Base-by-base conservation (phyloP, 805 yeast genomes). In the Kregervanrija pseudodelftensis region DNA sequence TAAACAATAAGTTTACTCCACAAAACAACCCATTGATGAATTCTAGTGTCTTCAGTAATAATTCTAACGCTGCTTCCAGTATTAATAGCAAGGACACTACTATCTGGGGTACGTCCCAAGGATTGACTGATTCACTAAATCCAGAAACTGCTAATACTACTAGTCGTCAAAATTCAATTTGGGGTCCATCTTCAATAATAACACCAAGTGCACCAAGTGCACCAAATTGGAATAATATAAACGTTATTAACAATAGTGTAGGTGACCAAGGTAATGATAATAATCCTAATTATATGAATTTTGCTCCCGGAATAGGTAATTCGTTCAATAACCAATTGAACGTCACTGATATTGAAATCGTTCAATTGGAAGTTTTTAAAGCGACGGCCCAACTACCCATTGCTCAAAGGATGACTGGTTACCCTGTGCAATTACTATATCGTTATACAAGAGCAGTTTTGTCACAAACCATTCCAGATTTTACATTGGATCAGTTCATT, bases 301-400 rank as follows among this genome's bases (percentile, higher is more conserved):
- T n/a, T 11, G 49, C 33, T 42, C 48, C 4, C 37, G 39, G 11
- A 39, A 43, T n/a, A 14, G 36, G 15, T 3, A 31, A 34, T 31
- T 33, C 28, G 5, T 32, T 37, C 11, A 33, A 33, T 32, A 43
- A 41, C 16, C 38, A 39, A 11, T 35, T 55, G 33, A 37, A 53
- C 5, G 34, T 46, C 2, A 17, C 44, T 5, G 69, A 69, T 37
- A 48, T 46, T 40, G 71, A 65, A 28, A 48, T 58, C n/a, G 61
- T 75, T 41, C 77, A 70, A 45, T 41, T 63, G 3, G 73, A 74
- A 14, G 68, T 75, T 2, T 57, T 59, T 39, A 64, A 66, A 40
- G 73, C 75, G 3, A 66, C 67, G 39, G 64, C 61, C 36, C 52
- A 61, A 32, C 46, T 73, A 28, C 67, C 65, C 17, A 60, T 48